Evolutionary conservation across 495 filamentous ascomycete species (phyloP), one percentile per base, ranked within the genome.

Genomic region (Copromyces sp.): DNA sequence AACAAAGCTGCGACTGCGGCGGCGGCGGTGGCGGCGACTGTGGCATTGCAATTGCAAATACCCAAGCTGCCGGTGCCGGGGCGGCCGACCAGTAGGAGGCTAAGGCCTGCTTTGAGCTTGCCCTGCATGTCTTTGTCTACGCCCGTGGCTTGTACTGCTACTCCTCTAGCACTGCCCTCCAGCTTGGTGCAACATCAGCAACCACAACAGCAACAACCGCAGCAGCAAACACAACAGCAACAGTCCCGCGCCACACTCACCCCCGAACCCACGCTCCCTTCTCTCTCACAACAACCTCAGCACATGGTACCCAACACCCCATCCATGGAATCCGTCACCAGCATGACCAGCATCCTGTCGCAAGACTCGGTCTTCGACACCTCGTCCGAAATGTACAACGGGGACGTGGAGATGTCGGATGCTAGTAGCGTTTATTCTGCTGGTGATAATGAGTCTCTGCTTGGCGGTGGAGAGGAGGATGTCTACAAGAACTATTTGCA

Each of bases 351-450:
- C 71, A 41, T 38, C 38, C 38, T 20, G 47, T 35, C 38, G 16
- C 35, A 42, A 32, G 16, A 71, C n/a, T 70, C 39, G 7, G 44
- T 16, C 16, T 32, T 41, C 12, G n/a, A 47, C 16, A 44, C 9
- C 6, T 70, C 65, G 24, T 39, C 44, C 32, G 35, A 9, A 29
- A 24, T 32, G 9, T 32, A 41, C 14, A 41, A n/a, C 5, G 73
- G 68, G 72, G 83, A 85, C 42, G 75, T 85, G 16, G 84, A 85
- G 69, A 84, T 83, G 81, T 82, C 81, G 32, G 83, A 86, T 71
- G 77, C 75, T 20, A 79, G 77, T 39, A 83, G 81, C 39, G 71
- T 77, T 16, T 70, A 73, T 37, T 80, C 78, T 11, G 80, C 73
- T 16, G 75, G 78, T n/a, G 79, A 74, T n/a, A 73, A 78, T 17